Base-by-base conservation (phyloP, 2,329 filamentous ascomycete species). In the Diaporthe citrichinensis region DNA sequence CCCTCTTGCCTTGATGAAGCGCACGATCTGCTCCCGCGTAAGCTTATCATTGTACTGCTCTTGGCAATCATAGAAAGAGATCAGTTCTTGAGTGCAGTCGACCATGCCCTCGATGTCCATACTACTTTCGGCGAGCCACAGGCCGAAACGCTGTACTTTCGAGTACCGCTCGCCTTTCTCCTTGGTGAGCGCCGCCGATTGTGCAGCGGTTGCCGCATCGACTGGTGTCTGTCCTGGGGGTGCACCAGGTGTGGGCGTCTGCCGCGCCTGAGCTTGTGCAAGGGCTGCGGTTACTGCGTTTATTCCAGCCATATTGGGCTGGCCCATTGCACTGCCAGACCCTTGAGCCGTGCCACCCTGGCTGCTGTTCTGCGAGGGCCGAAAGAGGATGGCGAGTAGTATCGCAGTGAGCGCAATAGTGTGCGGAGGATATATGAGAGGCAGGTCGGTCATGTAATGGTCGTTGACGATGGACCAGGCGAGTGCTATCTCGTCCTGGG, bases 371-470 rank as follows among this genome's bases (percentile, higher is more conserved):
- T 76, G 74, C 12, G 89, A 88, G 0, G 94, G 94, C 72, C 94
- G 92, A 51, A 98, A 90, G 6, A 97, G 94, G n/a, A 98, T 90
- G 1, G 95, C 93, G 9, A 98, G 88, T 74, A 98, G 91, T 76
- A 98, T 93, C 9, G 95, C 94, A 46, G 95, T 96, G 55, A 98
- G 90, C n/a, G 95, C 95, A 74, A 98, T 92, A 67, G 95, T 89
- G 80, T 98, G 95, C n/a, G 96, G 96, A 17, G 95, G 89, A 81
- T 95, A 94, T 0, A 97, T 88, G 20, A 98, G 88, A 2, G 95
- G 94, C n/a, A 98, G 88, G 82, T 98, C 96, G 10, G 96, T 98
- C 84, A 97, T 93, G 85, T 95, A 98, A 82, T 95, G 94, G 83
- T 98, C 96, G 84, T 98, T 98, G 82, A 98, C 93, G 76, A 98